phyloP scores from a whole-genome alignment of 371 early-diverging fungal genomes.

The Saksenaea oblongispora region DNA sequence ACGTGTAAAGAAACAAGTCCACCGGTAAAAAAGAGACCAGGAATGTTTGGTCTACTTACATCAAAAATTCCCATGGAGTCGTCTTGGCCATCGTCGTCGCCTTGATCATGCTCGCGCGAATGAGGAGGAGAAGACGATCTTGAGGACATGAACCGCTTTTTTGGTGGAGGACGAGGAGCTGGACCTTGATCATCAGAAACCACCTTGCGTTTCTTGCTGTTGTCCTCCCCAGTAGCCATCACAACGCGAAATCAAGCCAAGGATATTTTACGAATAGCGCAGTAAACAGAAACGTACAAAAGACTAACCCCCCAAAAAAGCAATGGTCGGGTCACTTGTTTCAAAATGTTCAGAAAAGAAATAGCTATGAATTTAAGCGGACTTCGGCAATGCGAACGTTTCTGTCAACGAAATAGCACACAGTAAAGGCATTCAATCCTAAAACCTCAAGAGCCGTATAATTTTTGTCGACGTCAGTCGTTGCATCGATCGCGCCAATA shows the following conservation, averaged over 20 bases:
- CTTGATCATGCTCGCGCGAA: conserved; percentile 11
- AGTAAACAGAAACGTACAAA: too few species aligned
- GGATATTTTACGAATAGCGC: not conserved
- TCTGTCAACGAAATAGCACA: too few species aligned
- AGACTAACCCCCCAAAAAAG: too few species aligned
- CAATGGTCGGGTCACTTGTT: too few species aligned
- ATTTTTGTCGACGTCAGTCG: too few species aligned
- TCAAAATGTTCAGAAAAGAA: too few species aligned
- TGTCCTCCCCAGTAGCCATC: conserved; percentile 21
- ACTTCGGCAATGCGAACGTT: too few species aligned
- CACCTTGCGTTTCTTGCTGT: conserved; percentile 8
- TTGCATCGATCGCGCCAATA: too few species aligned
- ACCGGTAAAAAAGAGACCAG: not conserved
- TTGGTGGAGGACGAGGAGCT: conserved; percentile 21
- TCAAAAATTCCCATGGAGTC: conserved; percentile 17
- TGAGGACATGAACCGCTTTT: conserved; percentile 19
- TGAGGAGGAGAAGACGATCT: conserved; percentile 20
- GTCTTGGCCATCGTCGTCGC: conserved; percentile 12
- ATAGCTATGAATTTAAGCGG: too few species aligned
- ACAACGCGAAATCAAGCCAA: conserved; percentile 6
- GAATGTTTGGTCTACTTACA: conserved; percentile 1
- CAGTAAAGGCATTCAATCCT: too few species aligned
- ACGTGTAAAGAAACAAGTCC: not conserved
- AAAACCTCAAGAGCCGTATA: too few species aligned
- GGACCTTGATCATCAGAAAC: conserved; percentile 14